These are phyloP conservation scores for Thraustochytrium striatum DNA, from an alignment of 352 stramenopile genomes.

Conservation along the genomic window DNA sequence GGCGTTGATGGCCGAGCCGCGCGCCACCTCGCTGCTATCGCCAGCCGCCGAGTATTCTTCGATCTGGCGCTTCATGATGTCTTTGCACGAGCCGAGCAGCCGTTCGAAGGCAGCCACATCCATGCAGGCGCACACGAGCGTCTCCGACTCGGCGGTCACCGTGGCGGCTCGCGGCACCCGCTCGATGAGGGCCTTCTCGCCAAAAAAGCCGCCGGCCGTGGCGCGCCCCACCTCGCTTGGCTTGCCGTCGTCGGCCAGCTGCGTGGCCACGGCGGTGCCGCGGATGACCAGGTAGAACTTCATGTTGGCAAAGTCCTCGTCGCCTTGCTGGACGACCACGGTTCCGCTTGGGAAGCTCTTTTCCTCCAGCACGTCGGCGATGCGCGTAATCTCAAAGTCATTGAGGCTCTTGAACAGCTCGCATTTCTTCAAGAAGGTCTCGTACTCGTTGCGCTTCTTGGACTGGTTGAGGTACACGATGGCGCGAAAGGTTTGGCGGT, in stretches of 20 bases:
- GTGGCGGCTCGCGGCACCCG: slow-evolving; percentile 27
- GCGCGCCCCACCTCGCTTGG: slow-evolving; percentile 52
- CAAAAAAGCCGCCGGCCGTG: slow-evolving; percentile 61
- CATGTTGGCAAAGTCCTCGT: slow-evolving; percentile 59
- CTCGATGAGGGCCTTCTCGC: slow-evolving; percentile 53
- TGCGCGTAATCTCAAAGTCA: slow-evolving; percentile 62
- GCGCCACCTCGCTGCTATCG: neutral
- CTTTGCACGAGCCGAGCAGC: slow-evolving; percentile 39
- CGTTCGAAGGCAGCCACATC: slow-evolving; percentile 47
- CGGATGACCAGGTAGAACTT: slow-evolving; percentile 44
- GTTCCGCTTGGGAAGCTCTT: slow-evolving; percentile 58
- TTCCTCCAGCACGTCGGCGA: slow-evolving; percentile 61
- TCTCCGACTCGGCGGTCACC: neutral
- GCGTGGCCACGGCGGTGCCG: neutral
- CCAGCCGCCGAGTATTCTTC: neutral
- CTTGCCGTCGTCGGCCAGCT: neutral
- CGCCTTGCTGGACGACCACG: slow-evolving; percentile 67
- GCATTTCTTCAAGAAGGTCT: slow-evolving; percentile 14
- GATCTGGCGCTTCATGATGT: slow-evolving; percentile 40
- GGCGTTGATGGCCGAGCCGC: slow-evolving; percentile 19
- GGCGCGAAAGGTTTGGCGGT: slow-evolving; percentile 67
- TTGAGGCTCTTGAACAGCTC: slow-evolving; percentile 51
- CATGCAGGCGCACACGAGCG: slow-evolving; percentile 7
- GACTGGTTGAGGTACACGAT: slow-evolving; percentile 25
- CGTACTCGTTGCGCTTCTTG: slow-evolving; percentile 25